These are phyloP conservation scores for Cladosporium sp. DNA, from an alignment of 2,329 filamentous ascomycete species.

Conservation along the genomic window DNA sequence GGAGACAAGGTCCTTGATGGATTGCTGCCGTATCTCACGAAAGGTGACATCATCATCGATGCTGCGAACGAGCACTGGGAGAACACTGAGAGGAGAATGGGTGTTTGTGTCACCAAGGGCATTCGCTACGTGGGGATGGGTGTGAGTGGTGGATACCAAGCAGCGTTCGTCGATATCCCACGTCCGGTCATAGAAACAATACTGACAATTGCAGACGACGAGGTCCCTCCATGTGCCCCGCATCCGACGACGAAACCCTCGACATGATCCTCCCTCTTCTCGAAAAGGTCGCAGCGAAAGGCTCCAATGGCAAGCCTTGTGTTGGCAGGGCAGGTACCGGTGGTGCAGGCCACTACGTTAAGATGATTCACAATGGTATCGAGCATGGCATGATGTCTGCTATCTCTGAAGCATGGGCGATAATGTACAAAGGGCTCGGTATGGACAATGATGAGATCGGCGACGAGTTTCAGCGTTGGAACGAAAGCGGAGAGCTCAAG, in stretches of 20 bases:
- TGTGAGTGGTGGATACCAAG: constrained; percentile 65
- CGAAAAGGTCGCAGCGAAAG: constrained; percentile 58
- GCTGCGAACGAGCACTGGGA: constrained; percentile 64
- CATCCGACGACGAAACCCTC: constrained; percentile 54
- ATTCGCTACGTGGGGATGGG: constrained; percentile 65
- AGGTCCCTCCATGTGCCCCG: constrained; percentile 64
- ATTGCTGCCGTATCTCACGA: constrained; percentile 48
- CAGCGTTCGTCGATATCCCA: constrained; percentile 39
- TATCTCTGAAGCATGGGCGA: constrained; percentile 60
- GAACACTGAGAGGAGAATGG: constrained; percentile 54
- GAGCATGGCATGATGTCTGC: constrained; percentile 67
- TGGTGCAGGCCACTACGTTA: constrained; percentile 66
- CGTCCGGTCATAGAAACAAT: neutral
- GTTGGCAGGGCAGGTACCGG: constrained; percentile 57
- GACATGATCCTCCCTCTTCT: constrained; percentile 58
- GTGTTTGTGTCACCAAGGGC: constrained; percentile 46
- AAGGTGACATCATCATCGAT: constrained; percentile 64
- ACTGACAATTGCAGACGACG: constrained; percentile 34
- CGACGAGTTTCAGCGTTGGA: constrained; percentile 57
- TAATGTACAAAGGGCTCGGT: constrained; percentile 55
- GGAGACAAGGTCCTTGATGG: constrained; percentile 45
- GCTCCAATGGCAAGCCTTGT: constrained; percentile 54
- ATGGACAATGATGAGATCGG: constrained; percentile 59
- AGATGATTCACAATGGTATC: constrained; percentile 73
- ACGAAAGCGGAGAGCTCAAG: constrained; percentile 51